phyloP scores from a whole-genome alignment of 2,329 filamentous ascomycete species.

The Cladophialophora immunda region DNA sequence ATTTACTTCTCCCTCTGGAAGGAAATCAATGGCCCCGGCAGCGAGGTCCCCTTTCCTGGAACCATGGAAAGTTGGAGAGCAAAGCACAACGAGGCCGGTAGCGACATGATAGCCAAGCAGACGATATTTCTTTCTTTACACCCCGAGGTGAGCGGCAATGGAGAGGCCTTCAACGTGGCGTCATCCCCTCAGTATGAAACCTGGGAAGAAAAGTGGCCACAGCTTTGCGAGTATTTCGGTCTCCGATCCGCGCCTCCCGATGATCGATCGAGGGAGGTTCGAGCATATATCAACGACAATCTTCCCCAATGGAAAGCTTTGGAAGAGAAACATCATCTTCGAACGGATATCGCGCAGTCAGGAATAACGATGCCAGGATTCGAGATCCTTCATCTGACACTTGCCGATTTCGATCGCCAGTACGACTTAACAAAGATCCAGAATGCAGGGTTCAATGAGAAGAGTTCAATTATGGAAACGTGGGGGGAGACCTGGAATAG shows the following conservation, averaged over 20 bases:
- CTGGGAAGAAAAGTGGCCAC: slow-evolving; percentile 27
- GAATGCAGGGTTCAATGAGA: slow-evolving; percentile 19
- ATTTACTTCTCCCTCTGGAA: slow-evolving; percentile 45
- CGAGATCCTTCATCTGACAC: slow-evolving; percentile 22
- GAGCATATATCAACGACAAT: slow-evolving; percentile 25
- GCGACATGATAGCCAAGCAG: slow-evolving; percentile 43
- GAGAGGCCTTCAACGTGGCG: slow-evolving; percentile 43
- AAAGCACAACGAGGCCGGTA: slow-evolving; percentile 42
- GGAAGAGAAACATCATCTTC: slow-evolving; percentile 21
- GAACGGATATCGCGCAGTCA: slow-evolving; percentile 23
- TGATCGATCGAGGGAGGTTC: slow-evolving; percentile 16
- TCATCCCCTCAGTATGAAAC: slow-evolving; percentile 31
- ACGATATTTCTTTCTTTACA: slow-evolving; percentile 44
- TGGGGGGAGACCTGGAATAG: slow-evolving; percentile 20
- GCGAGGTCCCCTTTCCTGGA: slow-evolving; percentile 43
- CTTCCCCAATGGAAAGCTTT: slow-evolving; percentile 17
- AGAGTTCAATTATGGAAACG: slow-evolving; percentile 18
- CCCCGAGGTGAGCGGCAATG: slow-evolving; percentile 35
- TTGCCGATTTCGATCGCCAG: slow-evolving; percentile 27
- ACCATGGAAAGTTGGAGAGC: slow-evolving; percentile 37
- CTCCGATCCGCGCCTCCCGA: slow-evolving; percentile 10
- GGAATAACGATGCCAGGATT: slow-evolving; percentile 23
- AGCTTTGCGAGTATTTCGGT: slow-evolving; percentile 25
- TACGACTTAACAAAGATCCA: slow-evolving; percentile 30
- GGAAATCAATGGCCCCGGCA: slow-evolving; percentile 40